A percentile compares a stretch with the other conserved stretches of the same genome.
Evolutionary conservation across 1,139 yeast genomes (phyloP).

Genomic region (Arxiozyma telluris): DNA sequence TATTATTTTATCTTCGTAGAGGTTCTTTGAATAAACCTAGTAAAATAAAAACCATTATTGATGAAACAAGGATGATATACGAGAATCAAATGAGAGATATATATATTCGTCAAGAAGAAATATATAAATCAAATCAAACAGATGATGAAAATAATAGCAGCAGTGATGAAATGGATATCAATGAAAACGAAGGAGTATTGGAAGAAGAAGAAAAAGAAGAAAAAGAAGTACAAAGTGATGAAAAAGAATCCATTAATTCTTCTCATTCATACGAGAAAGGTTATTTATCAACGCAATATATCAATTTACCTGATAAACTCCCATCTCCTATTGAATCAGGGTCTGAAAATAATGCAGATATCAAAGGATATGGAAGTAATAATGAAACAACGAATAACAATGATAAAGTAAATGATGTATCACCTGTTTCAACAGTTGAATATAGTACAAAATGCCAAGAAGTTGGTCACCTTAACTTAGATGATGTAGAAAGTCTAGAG

Average conservation of each 20-base stretch:
- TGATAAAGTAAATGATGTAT: constrained; percentile 1
- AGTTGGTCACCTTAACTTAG: constrained; percentile 18
- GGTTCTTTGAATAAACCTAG: constrained; percentile 9
- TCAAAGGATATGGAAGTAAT: not conserved
- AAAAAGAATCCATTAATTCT: constrained; percentile 5
- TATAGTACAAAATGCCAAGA: constrained; percentile 11
- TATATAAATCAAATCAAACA: constrained; percentile 22
- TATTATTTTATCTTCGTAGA: constrained; percentile 70
- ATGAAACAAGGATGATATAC: constrained; percentile 27
- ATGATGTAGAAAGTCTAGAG: constrained; percentile 4
- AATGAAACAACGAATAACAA: not conserved
- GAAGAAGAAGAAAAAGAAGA: not conserved
- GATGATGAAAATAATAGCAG: constrained; percentile 13
- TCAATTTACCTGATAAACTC: not conserved
- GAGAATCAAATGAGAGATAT: constrained; percentile 18
- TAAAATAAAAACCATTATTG: constrained; percentile 23
- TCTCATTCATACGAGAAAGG: constrained; percentile 3
- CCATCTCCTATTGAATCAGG: not conserved
- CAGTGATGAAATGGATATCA: not conserved
- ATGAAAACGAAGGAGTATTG: not conserved
- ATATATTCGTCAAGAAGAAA: constrained; percentile 14
- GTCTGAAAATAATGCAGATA: not conserved
- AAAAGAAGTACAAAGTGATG: constrained; percentile 4
- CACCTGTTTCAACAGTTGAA: not conserved
- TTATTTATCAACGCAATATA: not conserved